Evolutionary conservation across 495 filamentous ascomycete genomes (phyloP), one percentile per base, ranked within the genome.

Genomic region (Daldinia bambusicola): DNA sequence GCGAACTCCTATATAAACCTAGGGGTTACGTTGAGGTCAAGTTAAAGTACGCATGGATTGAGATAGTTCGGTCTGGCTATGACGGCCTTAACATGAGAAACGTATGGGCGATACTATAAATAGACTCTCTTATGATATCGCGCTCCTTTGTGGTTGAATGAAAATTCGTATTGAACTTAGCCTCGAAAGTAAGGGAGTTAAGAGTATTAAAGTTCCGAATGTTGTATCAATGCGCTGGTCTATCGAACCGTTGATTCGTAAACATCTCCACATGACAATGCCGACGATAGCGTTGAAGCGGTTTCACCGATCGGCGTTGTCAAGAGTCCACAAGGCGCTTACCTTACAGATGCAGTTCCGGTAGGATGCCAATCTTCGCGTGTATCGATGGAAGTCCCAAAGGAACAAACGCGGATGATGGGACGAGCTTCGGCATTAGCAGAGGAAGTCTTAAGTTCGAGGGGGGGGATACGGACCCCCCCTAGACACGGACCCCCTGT

Each of bases 371-470:
- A 32, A n/a, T 31, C 10, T 32, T 30, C 31, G 30, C n/a, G 30
- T 32, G 50, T 26, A 53, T 32, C 14, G 50, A 53, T 32, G 50
- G 55, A 37, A 37, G 30, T 20, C 40, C 50, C 51, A 30, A 38
- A 59, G 31, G 13, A 67, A 55, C 30, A 56, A 56, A 61, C 37
- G 26, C 3, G 26, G 52, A 65, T 66, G 57, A 61, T 55, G 61
- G 66, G 52, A 63, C 52, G 34, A 55, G 55, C 50, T 45, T 52
- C 41, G 20, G 13, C 34, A 61, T 20, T 61, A 61, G 57, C 50
- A 61, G 22, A 52, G 69, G 52, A n/a, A n/a, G n/a, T n/a, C n/a
- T n/a, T n/a, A n/a, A n/a, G n/a, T n/a, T n/a, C n/a, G n/a, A n/a
- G n/a, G n/a, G n/a, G n/a, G n/a, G n/a, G n/a, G n/a, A n/a, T n/a